Evolutionary conservation across 768 basidiomycete species (phyloP).

Genomic region (Tubosaeta sp.): DNA sequence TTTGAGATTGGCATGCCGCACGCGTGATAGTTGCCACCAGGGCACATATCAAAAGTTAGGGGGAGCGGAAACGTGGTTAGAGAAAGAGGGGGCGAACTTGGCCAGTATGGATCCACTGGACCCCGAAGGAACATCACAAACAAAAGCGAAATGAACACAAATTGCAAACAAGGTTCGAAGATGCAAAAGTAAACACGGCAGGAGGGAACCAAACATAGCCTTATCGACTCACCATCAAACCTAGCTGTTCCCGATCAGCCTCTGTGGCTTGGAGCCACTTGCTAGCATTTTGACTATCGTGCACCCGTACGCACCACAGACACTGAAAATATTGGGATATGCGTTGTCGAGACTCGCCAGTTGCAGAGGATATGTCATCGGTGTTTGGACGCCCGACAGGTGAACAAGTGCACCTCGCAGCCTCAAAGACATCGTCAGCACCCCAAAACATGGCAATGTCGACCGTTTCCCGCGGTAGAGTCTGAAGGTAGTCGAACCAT

Average conservation of each 20-base stretch:
- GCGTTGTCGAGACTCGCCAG: background rate
- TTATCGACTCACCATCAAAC: conserved; percentile 24
- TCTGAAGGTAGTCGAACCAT: conserved; percentile 66
- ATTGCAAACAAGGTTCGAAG: background rate
- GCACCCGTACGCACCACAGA: conserved; percentile 16
- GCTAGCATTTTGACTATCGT: conserved; percentile 29
- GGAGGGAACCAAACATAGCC: conserved; percentile 3
- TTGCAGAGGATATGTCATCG: conserved; percentile 6
- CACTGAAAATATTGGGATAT: conserved; percentile 4
- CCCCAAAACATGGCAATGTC: conserved; percentile 65
- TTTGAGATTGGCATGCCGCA: conserved; percentile 5
- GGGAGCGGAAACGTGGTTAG: conserved; percentile 7
- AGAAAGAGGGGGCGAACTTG: conserved; percentile 5
- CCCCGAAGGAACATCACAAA: conserved; percentile 5
- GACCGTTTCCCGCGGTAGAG: conserved; percentile 48
- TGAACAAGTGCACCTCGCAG: conserved; percentile 15
- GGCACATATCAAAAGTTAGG: conserved; percentile 4
- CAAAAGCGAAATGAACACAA: conserved; percentile 12
- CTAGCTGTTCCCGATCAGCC: conserved; percentile 23
- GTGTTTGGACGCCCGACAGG: conserved; percentile 10
- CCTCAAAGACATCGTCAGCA: conserved; percentile 18
- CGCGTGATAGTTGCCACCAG: conserved; percentile 1
- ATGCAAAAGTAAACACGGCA: background rate
- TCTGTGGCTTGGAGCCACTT: conserved; percentile 34
- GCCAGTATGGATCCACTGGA: conserved; percentile 8